phyloP scores from a whole-genome alignment of 768 basidiomycete species.

The Mycena venus region DNA sequence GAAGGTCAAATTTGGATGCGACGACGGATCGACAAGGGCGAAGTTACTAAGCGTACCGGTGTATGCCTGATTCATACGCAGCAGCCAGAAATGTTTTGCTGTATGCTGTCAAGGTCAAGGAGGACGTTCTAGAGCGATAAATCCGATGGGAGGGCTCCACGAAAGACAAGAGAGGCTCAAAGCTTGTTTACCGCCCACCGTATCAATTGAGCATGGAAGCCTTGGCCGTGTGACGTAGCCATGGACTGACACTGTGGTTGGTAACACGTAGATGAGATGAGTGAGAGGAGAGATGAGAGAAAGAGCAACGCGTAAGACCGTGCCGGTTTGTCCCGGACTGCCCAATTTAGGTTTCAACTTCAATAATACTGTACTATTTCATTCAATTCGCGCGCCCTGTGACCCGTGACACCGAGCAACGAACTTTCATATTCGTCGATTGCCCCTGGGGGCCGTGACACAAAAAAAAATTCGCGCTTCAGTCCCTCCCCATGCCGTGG shows the following conservation, averaged over 20 bases:
- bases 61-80: neutral
- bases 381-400: too few species aligned
- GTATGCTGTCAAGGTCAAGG: neutral
- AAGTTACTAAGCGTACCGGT: neutral
- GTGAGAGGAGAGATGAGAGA: neutral
- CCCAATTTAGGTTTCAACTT: too few species aligned
- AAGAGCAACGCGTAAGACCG: neutral
- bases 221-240: neutral
- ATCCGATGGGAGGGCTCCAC: neutral
- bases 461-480: too few species aligned
- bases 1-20: neutral
- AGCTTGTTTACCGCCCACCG: too few species aligned
- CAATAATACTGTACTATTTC: too few species aligned
- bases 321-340: neutral
- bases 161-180: neutral
- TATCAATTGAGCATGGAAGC: too few species aligned
- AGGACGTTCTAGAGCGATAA: neutral
- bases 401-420: too few species aligned
- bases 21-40: neutral
- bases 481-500: too few species aligned
- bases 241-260: neutral
- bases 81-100: neutral
- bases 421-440: too few species aligned
- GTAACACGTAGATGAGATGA: neutral
- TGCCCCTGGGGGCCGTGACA: too few species aligned